Base-by-base conservation (phyloP, 2,329 filamentous ascomycete genomes). In the Xylaria hypoxylon region DNA sequence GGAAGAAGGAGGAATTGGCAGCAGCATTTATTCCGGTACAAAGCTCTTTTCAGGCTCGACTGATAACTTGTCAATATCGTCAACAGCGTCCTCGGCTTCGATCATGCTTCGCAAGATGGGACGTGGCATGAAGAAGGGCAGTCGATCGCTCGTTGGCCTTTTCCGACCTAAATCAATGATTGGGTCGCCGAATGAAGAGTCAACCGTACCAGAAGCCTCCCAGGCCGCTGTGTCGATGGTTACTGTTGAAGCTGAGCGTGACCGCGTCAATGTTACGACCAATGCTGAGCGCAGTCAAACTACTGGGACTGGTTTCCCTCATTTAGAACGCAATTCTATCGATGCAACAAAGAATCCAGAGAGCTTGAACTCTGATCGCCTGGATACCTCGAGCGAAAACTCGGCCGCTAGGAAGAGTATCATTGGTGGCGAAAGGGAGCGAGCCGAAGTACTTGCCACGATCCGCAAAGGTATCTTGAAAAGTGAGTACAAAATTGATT, bases 21-120 rank as follows among this genome's bases (percentile, higher is more conserved):
- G 91, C 76, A 96, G 90, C 77, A 99, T 99, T 72, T 99, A 99
- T 78, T 92, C 92, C 26, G 92, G 93, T 15, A 92, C 91, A 64
- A 91, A 91, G 70, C 87, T 95, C 70, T 97, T 98, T 77, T 88
- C 90, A 17, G 92, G 93, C 15, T 99, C 96, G 4, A 98, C 93
- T 0, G 96, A 99, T 79, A 98, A 98, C 72, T 81, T 99, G 50
- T 96, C 93, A 15, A 93, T 96, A 70, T 95, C 92, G 1, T 96
- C 93, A 3, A 96, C 93, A 10, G 93, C 93, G 22, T 96, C 93
- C 6, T 96, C 93, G 22, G 93, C 93, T 38, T 96, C 93, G 33
- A 89, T 96, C 73, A 96, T 96, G 93, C 92, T 99, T 71, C 90
- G 96, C 59, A 99, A 99, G 83, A 99, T 99, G 96, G 96, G 96